These are phyloP conservation scores for Paracoccidioides brasiliensis DNA, from an alignment of 2,329 filamentous ascomycete species.

Conservation along the genomic window DNA sequence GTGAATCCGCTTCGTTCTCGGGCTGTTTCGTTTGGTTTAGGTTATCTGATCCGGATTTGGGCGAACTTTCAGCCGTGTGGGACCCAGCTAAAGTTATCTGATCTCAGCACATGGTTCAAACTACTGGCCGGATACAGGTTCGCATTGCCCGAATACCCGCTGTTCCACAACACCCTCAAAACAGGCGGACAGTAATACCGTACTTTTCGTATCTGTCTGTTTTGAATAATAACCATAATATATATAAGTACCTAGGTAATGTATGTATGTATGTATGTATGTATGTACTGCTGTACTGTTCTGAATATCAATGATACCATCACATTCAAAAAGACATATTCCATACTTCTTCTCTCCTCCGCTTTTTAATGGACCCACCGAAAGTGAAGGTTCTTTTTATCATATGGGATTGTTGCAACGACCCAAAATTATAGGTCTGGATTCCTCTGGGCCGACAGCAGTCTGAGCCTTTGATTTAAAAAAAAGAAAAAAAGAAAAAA, in stretches of 20 bases:
- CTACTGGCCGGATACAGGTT: too few species aligned
- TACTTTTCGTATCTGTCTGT: background rate
- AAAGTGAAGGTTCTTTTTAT: background rate
- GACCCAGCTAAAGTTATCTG: background rate
- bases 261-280: background rate
- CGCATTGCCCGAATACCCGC: background rate
- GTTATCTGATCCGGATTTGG: conserved; percentile 1
- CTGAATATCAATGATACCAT: too few species aligned
- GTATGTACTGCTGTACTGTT: too few species aligned
- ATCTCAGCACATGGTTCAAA: background rate
- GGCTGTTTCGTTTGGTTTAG: background rate
- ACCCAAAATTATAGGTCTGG: too few species aligned
- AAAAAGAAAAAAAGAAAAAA: too few species aligned
- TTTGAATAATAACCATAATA: background rate
- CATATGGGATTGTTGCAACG: background rate
- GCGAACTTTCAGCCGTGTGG: background rate
- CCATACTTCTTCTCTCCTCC: too few species aligned
- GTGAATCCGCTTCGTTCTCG: background rate
- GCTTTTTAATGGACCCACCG: too few species aligned
- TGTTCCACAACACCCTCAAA: background rate
- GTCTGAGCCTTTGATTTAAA: too few species aligned
- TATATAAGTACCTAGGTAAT: background rate
- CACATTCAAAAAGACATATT: too few species aligned
- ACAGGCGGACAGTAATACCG: background rate
- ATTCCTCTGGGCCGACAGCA: too few species aligned